Evolutionary conservation across 2,329 filamentous ascomycete genomes (phyloP).

Genomic region (Diaporthe vexans): DNA sequence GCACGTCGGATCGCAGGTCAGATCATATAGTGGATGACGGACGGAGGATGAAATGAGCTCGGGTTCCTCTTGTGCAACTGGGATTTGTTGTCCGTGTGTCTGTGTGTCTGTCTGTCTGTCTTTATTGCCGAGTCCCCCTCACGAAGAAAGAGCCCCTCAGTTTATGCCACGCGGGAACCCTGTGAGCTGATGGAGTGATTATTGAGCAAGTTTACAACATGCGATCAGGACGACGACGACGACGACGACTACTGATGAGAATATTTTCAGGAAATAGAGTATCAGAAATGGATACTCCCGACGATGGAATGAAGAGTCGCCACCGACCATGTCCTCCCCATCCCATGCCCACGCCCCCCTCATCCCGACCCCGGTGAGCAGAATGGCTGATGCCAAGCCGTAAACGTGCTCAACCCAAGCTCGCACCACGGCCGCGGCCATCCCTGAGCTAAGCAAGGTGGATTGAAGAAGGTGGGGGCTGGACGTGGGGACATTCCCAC

Average conservation of each 20-base stretch:
- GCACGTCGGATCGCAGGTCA: constrained; percentile 21
- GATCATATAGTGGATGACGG: constrained; percentile 7
- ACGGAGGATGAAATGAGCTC: background rate
- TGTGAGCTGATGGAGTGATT: constrained; percentile 3
- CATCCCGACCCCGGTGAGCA: background rate
- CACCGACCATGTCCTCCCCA: no score
- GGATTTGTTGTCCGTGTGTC: background rate
- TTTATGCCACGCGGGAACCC: background rate
- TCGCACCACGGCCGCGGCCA: background rate
- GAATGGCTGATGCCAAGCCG: constrained; percentile 28
- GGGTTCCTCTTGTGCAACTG: background rate
- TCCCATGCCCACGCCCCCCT: no score
- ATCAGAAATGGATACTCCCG: background rate
- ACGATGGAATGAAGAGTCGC: background rate
- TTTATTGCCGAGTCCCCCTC: background rate
- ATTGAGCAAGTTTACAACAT: constrained; percentile 28
- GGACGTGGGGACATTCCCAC: background rate
- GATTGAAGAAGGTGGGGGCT: background rate
- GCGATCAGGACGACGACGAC: background rate
- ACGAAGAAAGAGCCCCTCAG: background rate
- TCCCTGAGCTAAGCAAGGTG: constrained; percentile 12
- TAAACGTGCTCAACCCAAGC: constrained; percentile 37
- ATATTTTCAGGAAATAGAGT: background rate
- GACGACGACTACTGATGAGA: background rate
- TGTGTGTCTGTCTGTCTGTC: background rate